Evolutionary conservation across 306 rosid species (phyloP), one percentile per base, ranked within the genome.

Genomic region (Bauhinia variegata): DNA sequence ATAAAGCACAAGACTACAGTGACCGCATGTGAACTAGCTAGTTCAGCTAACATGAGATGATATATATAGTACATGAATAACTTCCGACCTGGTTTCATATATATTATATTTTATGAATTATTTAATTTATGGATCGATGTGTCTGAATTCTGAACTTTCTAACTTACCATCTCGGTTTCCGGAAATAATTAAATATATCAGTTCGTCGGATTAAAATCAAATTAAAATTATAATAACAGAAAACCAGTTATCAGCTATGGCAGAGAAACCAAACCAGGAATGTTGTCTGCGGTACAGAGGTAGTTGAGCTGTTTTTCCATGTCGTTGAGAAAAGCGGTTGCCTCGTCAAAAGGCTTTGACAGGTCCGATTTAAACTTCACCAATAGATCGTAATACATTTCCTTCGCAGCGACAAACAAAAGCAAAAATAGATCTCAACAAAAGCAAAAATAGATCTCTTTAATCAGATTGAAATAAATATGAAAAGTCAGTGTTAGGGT

Each of bases 251-350:
- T n/a, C 16, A 60, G 30, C 23, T 8, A 53, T 17, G 38, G 17
- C 36, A 72, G 13, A 69, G 71, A 75, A 63, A 68, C 63, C 37
- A 58, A 23, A 85, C 85, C 90, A 61, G 78, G 41, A 81, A 68
- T 64, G 67, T 60, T 42, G 82, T 60, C 67, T 59, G 64, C 54
- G 48, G 76, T 60, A 67, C 81, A 44, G 62, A 91, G 77, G 54
- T 80, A 46, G 83, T 75, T 84, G 55, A 91, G 88, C 82, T 91
- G 82, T 9, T 68, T 70, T 80, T 88, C 86, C 82, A 91, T 88
- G 60, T 77, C 59, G 78, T 66, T 82, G 60, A 88, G 73, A 74
- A 91, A 91, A 9, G 75, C 56, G 13, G 82, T 78, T 44, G 97
- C 97, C 67, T 91, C 97, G 11, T 75, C 75, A 41, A 84, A 80